A percentile compares a stretch with the other conserved stretches of the same genome.
These are phyloP conservation scores for Vitis amurensis DNA, from an alignment of 164 flowering plant genomes.

Conservation along the genomic window DNA sequence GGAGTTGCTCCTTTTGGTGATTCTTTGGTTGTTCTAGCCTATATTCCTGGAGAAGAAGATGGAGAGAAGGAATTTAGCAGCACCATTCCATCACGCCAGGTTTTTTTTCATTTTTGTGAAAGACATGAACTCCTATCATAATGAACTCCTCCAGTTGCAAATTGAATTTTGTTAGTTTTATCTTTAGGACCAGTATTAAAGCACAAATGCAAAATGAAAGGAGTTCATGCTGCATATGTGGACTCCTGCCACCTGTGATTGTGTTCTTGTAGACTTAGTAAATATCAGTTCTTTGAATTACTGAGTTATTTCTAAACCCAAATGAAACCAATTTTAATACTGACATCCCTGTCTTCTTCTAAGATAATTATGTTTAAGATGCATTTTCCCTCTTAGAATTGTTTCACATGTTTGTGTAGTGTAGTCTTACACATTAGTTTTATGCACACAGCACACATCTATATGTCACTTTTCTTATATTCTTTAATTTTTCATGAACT, in stretches of 20 bases:
- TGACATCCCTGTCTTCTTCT: not conserved
- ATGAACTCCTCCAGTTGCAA: not conserved
- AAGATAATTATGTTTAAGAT: not conserved
- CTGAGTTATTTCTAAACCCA: not conserved
- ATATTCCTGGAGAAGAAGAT: constrained; percentile 85
- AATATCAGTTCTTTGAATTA: not conserved
- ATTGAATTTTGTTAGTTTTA: not conserved
- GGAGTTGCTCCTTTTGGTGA: constrained; percentile 99
- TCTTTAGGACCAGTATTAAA: not conserved
- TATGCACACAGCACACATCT: too few species aligned
- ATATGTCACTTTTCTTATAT: too few species aligned
- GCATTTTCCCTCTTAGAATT: not conserved
- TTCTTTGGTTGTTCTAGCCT: constrained; percentile 90
- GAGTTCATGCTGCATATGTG: constrained; percentile 2
- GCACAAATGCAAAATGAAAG: not conserved
- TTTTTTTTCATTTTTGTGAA: constrained; percentile 18
- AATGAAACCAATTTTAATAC: not conserved
- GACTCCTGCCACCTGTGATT: not conserved
- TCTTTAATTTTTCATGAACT: too few species aligned
- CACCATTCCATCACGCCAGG: constrained; percentile 79
- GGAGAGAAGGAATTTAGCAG: constrained; percentile 79
- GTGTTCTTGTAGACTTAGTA: not conserved
- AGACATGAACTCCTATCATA: too few species aligned
- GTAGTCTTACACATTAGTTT: too few species aligned
- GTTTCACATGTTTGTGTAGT: too few species aligned